phyloP scores from a whole-genome alignment of 805 yeast genomes.

The Sugiyamaella americana region DNA sequence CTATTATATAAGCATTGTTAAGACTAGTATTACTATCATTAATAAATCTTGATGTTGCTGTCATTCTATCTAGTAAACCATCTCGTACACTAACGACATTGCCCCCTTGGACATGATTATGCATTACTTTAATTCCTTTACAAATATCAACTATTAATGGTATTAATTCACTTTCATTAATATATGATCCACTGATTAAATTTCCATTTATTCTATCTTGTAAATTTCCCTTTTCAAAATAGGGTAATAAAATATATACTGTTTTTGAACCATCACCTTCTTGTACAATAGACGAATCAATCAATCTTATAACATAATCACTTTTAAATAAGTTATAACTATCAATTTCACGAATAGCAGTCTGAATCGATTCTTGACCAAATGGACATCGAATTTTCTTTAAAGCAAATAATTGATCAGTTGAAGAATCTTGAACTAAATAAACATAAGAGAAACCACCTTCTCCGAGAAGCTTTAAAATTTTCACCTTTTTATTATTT shows the following conservation, averaged over 20 bases:
- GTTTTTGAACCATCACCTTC: conserved; percentile 75
- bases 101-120: conserved; percentile 34
- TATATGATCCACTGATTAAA: conserved; percentile 46
- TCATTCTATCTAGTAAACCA: not conserved
- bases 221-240: conserved; percentile 62
- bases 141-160: conserved; percentile 61
- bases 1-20: too few relatives aligned
- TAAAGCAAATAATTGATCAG: conserved; percentile 55
- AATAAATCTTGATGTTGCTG: not conserved
- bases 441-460: conserved; percentile 88
- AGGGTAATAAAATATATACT: conserved; percentile 75
- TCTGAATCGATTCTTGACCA: conserved; percentile 67
- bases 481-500: conserved; percentile 55
- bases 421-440: conserved; percentile 47
- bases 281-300: conserved; percentile 66
- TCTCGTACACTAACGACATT: not conserved
- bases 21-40: not conserved
- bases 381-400: conserved; percentile 85
- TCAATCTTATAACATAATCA: conserved; percentile 59
- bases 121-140: conserved; percentile 72
- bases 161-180: conserved; percentile 61
- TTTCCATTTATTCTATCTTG: conserved; percentile 72
- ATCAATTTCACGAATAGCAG: conserved; percentile 72
- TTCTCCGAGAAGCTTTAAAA: conserved; percentile 74
- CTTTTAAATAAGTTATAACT: conserved; percentile 62